A percentile compares a stretch with the other conserved stretches of the same genome.
phyloP scores from a whole-genome alignment of 23 red algal genomes.

The Pyropia haitanensis region DNA sequence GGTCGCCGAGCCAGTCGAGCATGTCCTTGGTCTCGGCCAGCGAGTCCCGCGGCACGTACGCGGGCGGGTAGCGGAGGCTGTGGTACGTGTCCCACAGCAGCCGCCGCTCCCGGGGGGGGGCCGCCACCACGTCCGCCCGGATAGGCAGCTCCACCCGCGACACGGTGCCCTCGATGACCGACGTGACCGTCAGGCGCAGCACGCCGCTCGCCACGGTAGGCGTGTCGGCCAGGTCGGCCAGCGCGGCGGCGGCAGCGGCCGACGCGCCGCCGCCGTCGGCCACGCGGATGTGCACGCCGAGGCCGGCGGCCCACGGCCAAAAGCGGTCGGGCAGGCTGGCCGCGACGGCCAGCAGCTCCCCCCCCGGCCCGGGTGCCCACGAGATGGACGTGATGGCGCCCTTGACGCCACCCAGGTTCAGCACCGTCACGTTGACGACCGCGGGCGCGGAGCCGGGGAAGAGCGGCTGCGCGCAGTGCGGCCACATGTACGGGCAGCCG shows the following conservation, averaged over 20 bases:
- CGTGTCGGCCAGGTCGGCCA: background rate
- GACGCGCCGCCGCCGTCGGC: background rate
- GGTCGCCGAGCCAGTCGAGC: conserved; percentile 87
- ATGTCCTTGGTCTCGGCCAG: conserved; percentile 58
- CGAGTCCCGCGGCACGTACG: conserved; percentile 75
- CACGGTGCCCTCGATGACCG: conserved; percentile 17
- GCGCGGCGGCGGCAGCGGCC: background rate
- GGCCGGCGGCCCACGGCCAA: conserved; percentile 69
- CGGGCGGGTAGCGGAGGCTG: conserved; percentile 61
- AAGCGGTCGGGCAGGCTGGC: conserved; percentile 39
- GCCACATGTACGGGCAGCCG: conserved; percentile 72
- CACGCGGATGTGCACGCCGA: conserved; percentile 52
- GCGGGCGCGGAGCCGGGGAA: conserved; percentile 17
- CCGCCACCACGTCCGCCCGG: conserved; percentile 15
- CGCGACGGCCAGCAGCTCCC: conserved; percentile 25
- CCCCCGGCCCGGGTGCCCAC: conserved; percentile 23
- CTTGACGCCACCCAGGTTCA: conserved; percentile 33
- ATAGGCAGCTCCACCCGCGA: conserved; percentile 41
- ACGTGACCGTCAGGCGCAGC: conserved; percentile 24
- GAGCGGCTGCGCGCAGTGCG: conserved; percentile 51
- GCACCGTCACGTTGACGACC: conserved; percentile 55
- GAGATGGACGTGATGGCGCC: conserved; percentile 15
- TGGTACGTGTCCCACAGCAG: conserved; percentile 86
- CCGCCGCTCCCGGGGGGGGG: conserved; percentile 35
- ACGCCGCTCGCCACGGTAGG: conserved; percentile 20